Base-by-base conservation (phyloP, 2,329 filamentous ascomycete genomes). In the Pyrenochaeta sp. region DNA sequence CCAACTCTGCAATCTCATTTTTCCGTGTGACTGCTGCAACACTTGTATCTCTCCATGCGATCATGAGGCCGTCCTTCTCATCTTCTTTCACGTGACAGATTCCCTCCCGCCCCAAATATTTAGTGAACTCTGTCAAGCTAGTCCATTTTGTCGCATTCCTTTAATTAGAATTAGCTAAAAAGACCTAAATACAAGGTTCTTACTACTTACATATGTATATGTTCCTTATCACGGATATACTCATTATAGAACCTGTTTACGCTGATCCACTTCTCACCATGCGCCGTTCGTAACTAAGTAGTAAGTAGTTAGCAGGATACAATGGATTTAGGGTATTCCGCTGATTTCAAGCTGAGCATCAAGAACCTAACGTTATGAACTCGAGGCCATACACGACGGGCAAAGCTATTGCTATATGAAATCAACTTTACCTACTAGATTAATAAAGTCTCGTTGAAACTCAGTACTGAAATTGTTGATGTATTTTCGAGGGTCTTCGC, bases 61-160 rank as follows among this genome's bases (percentile, higher is more conserved):
- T 88, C 70, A 93, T 90, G 40, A 98, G 70, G 0, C 92, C 95
- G 76, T 97, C 94, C 62, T 91, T 88, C 40, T 89, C 92, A 76
- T 98, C 94, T 77, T 98, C 93, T 40, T 74, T 76, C 0, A 98
- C 93, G 30, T 91, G 84, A 69, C 92, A 96, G 45, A 97, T 88
- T 0, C 94, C 91, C 76, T 98, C 93, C 24, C 91, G 82, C 0
- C 94, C 93, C 1, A 99, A 80, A 71, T 91, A 82, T 73, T 97
- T 96, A 13, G 91, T 92, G 73, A 97, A 96, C 69, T 98, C 93
- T 2, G 93, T 94, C 67, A 99, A 80, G 52, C 87, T 91, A 3
- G 89, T 86, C 93, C 93, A 98, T 71, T 90, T 90, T 0, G 95
- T 98, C 7, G 92, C 84, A 77, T 97, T 97, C 91, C 98, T 93